Conservation (phyloP, 345 rosid genomes). For the Atalantia buxifolia region DNA sequence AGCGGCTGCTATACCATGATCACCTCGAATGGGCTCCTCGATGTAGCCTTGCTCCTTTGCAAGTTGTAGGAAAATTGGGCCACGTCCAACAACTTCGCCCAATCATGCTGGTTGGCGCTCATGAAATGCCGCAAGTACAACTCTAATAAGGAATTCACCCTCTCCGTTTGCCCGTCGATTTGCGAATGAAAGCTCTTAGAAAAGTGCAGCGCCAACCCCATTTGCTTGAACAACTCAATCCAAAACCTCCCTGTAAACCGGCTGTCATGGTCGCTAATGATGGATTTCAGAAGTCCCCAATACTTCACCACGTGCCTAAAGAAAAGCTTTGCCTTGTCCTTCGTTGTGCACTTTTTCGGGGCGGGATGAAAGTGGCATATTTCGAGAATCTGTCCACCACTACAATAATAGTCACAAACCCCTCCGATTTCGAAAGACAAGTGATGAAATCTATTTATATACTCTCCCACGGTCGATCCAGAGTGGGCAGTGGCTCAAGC, state of each 20-base stretch:
- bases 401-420: not conserved
- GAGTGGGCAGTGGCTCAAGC: not conserved
- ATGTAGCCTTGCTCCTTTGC: not conserved
- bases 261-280: not conserved
- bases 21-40: not conserved
- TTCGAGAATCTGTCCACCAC: not conserved
- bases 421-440: not conserved
- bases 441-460: not conserved
- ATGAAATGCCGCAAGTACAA: not conserved
- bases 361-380: not conserved
- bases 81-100: not conserved
- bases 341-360: not conserved
- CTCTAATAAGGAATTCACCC: not conserved
- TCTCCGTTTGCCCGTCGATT: not conserved
- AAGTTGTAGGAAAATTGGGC: slow-evolving; percentile 14
- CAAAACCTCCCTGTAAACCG: not conserved
- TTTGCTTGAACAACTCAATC: not conserved
- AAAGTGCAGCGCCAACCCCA: not conserved
- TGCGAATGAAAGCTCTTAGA: not conserved
- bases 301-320: slow-evolving; percentile 6
- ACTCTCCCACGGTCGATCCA: not conserved
- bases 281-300: not conserved
- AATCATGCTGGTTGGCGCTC: not conserved
- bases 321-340: not conserved
- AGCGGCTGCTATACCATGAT: not conserved